Evolutionary conservation across 441 rosid genomes (phyloP), one percentile per base, ranked within the genome.

Genomic region (Corymbia citriodora): DNA sequence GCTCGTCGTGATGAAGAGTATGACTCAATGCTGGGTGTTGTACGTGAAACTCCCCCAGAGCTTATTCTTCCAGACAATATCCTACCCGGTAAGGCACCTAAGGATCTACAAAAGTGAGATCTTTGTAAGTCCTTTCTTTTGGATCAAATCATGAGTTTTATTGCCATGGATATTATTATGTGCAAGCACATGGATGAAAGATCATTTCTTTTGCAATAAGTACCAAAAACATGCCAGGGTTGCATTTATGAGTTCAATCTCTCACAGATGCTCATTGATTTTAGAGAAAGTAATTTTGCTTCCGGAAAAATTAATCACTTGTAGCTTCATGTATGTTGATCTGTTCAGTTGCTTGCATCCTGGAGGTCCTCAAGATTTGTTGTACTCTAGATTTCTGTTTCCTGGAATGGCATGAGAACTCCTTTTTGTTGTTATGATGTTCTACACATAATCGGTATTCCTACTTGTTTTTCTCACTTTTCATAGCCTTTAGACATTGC

Each of bases 21-120:
- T 90, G 99, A 97, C 93, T 95, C 98, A 21, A 94, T 97, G 98
- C 92, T 97, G 90, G 99, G 99, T 52, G 96, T 95, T 89, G 96
- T 97, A 72, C 96, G 96, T 50, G 98, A 96, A 95, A 95, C 95
- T 89, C 97, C 98, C 49, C 94, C 96, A 83, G 98, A 97, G 90
- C 96, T 97, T 85, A 94, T 93, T 88, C 96, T 95, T 91, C 97
- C 99, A 19, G 96, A 96, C 81, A 97, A 95, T 90, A 91, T 96
- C 85, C 90, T 91, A 88, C 93, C 93, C 50, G 92, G 90, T 91
- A 95, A 95, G 93, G 94, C 93, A 87, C 92, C 94, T 49, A 95
- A 95, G 94, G 92, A 83, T 68, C 88, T 93, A 89, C 90, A 93
- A 91, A 94, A 92, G 91, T 94, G 94, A 97, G 91, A 83, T 91